Evolutionary conservation across 225 moss, liverwort and hornwort species (phyloP), one percentile per base, ranked within the genome.

Genomic region (Straminergon stramineum): DNA sequence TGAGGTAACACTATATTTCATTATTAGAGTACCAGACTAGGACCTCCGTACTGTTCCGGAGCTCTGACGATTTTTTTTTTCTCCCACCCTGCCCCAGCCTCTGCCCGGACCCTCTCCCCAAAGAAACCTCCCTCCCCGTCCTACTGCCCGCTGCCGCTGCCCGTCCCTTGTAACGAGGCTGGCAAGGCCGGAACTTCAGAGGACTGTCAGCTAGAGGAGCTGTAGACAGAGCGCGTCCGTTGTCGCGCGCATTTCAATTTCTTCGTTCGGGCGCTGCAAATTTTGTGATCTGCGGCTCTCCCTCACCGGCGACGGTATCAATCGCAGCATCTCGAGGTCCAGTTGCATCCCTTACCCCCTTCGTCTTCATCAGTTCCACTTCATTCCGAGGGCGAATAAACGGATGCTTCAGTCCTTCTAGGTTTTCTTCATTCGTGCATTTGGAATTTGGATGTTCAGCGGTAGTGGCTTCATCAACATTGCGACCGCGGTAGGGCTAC

Each of bases 371-470:
- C 52, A 7, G 43, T 88, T 48, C 21, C 79, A 31, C 32, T 66
- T 31, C 78, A 26, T 63, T n/a, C 48, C 45, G n/a, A 30, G 5
- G 67, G 48, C 62, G 9, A 30, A 2, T 35, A 63, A 58, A 86
- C 86, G 81, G 81, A 90, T 86, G 81, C 81, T 56, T 81, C 70
- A 37, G 55, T 70, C 30, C 86, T 64, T 53, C 86, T 90, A 90
- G 90, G 90, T 90, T 90, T 90, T 86, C 90, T 81, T 86, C 86
- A 90, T 86, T 90, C 86, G 48, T 76, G 66, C 66, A 77, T 84
- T 43, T 67, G 68, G 64, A 84, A 60, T 73, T 89, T 80, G 86
- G 90, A 90, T 81, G 81, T 81, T 75, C 64, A 39, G 61, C 63
- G 75, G 24, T 48, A 23, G 48, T 60, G 31, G 31, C 70, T 62